These are phyloP conservation scores for Coemansia sp. DNA, from an alignment of 192 early-diverging fungal species.

Conservation along the genomic window DNA sequence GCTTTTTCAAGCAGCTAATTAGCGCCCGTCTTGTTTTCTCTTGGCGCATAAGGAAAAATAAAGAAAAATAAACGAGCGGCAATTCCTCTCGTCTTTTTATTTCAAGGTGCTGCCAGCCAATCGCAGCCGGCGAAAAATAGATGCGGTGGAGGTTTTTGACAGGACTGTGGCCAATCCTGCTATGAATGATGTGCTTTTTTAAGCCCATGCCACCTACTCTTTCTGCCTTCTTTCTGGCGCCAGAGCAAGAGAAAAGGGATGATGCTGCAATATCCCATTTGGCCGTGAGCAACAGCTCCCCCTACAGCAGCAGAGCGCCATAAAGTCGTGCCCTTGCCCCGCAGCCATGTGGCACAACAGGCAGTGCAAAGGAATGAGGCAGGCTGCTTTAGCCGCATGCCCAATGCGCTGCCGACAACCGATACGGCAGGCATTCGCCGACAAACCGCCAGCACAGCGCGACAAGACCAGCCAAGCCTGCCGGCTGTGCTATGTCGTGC, in stretches of 20 bases:
- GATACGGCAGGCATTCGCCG: neutral
- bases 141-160: conserved; percentile 39
- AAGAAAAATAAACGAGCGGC: neutral
- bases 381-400: neutral
- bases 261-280: no score
- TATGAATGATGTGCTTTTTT: no score
- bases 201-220: no score
- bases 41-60: neutral
- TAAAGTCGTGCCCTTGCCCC: neutral
- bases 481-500: no score
- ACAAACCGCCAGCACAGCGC: conserved; percentile 5
- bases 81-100: neutral
- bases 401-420: conserved; percentile 4
- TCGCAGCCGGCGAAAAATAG: conserved; percentile 2
- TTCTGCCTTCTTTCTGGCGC: neutral
- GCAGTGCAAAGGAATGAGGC: neutral
- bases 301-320: no score
- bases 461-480: neutral
- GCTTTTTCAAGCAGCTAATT: no score
- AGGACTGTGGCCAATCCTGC: conserved; percentile 16
- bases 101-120: conserved; percentile 9
- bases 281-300: no score
- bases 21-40: neutral
- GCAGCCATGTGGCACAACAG: neutral
- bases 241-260: neutral